These are phyloP conservation scores for Magnaporthales sp. DNA, from an alignment of 2,329 filamentous ascomycete genomes.

Conservation along the genomic window DNA sequence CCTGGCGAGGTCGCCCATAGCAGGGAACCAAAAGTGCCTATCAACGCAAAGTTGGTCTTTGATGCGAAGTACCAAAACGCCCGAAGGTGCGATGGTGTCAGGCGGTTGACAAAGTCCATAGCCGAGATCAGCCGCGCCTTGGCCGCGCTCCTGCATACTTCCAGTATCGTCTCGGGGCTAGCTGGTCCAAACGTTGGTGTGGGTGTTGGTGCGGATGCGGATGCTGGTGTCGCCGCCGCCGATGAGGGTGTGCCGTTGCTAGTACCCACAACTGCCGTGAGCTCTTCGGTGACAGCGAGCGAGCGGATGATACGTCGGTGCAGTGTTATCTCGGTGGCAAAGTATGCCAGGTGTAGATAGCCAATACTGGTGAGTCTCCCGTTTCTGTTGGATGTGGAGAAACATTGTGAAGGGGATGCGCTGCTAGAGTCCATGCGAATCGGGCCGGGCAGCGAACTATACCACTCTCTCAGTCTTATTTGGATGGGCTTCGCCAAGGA, in stretches of 20 bases:
- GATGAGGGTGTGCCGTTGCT: conserved; percentile 6
- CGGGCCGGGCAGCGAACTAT: conserved; percentile 53
- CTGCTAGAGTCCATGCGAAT: conserved; percentile 54
- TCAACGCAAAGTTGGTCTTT: conserved; percentile 86
- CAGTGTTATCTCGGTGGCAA: conserved; percentile 87
- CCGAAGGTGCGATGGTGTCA: conserved; percentile 78
- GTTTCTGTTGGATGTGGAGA: conserved; percentile 17
- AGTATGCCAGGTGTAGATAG: conserved; percentile 85
- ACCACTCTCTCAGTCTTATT: conserved; percentile 77
- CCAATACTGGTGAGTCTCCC: conserved; percentile 52
- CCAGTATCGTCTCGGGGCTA: conserved; percentile 72
- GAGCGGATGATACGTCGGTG: conserved; percentile 87
- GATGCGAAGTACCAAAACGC: conserved; percentile 89
- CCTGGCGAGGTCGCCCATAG: conserved; percentile 85
- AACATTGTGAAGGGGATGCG: not conserved
- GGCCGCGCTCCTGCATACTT: conserved; percentile 88
- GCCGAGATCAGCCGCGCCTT: conserved; percentile 91
- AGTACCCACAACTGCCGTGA: conserved; percentile 19
- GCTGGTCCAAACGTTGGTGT: conserved; percentile 16
- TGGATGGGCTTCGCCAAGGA: conserved; percentile 74
- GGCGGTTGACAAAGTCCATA: conserved; percentile 94
- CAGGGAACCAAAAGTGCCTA: conserved; percentile 86
- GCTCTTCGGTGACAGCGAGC: conserved; percentile 40
- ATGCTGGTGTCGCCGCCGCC: not conserved
- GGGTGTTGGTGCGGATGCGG: conserved; percentile 7